Percentiles rank a stretch among this genome's conserved stretches.
Evolutionary conservation across 495 filamentous ascomycete species (phyloP).

Genomic region (Daldinia decipiens): DNA sequence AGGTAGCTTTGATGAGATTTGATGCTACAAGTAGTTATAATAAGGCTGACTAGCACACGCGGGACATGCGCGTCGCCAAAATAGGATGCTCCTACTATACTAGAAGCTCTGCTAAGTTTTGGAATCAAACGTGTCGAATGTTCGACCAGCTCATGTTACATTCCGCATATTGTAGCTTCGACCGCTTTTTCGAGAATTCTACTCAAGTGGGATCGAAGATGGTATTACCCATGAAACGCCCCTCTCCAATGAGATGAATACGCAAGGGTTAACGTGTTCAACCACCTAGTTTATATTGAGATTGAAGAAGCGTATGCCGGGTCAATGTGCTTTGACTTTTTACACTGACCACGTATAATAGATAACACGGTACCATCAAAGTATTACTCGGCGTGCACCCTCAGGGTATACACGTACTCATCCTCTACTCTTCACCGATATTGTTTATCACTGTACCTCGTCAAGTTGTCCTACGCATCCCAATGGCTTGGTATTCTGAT

Average conservation of each 20-base stretch:
- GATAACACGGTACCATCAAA: conserved; percentile 8
- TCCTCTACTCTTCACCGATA: background rate
- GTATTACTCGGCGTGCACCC: background rate
- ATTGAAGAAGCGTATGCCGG: background rate
- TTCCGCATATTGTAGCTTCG: background rate
- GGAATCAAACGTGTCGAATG: background rate
- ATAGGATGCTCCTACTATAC: background rate
- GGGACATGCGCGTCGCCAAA: background rate
- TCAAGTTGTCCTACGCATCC: conserved; percentile 1
- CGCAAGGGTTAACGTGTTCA: background rate
- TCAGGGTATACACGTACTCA: background rate
- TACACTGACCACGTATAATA: background rate
- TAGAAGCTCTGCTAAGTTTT: background rate
- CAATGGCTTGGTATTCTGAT: background rate
- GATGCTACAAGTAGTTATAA: background rate
- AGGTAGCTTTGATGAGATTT: conserved; percentile 2
- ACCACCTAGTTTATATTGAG: conserved; percentile 1
- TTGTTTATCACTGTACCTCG: background rate
- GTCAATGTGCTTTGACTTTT: background rate
- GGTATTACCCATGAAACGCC: conserved; percentile 1
- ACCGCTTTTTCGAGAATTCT: conserved; percentile 1
- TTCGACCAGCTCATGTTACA: conserved; percentile 4
- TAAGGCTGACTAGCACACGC: background rate
- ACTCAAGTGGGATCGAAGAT: conserved; percentile 4
- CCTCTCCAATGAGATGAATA: background rate